Evolutionary conservation across 208 protist genomes (phyloP).

Genomic region (Trypanosoma mega): DNA sequence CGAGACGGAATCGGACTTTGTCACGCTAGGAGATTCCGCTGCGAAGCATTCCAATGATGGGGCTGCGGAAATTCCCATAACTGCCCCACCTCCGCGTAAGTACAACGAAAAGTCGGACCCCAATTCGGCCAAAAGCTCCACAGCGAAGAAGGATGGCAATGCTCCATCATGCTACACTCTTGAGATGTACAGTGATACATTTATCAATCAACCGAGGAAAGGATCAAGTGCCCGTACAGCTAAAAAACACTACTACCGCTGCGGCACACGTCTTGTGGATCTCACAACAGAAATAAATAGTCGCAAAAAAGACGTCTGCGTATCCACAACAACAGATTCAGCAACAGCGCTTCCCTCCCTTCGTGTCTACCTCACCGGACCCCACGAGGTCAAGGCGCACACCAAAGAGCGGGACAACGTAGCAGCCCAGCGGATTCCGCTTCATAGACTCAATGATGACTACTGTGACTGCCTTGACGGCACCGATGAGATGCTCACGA

Average conservation of each 20-base stretch:
- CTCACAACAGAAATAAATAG: conserved; percentile 35
- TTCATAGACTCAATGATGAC: conserved; percentile 67
- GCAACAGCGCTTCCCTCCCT: conserved; percentile 29
- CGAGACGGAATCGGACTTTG: too few relatives aligned
- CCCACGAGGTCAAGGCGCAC: conserved; percentile 48
- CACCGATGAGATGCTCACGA: conserved; percentile 73
- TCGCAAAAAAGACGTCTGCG: conserved; percentile 35
- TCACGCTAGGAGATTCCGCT: too few relatives aligned
- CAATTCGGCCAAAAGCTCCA: neutral
- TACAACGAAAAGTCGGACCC: neutral
- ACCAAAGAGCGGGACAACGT: conserved; percentile 33
- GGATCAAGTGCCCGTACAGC: neutral
- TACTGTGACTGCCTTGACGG: conserved; percentile 87
- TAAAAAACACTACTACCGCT: conserved; percentile 42
- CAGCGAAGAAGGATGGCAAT: too few relatives aligned
- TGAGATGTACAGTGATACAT: conserved; percentile 57
- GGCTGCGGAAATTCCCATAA: too few relatives aligned
- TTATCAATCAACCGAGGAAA: conserved; percentile 26
- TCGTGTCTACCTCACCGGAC: conserved; percentile 52
- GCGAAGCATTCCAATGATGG: too few relatives aligned
- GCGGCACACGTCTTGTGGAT: conserved; percentile 66
- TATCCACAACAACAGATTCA: conserved; percentile 1
- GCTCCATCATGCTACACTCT: conserved; percentile 57
- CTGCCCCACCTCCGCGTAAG: too few relatives aligned
- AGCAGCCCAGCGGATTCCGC: conserved; percentile 52